Evolutionary conservation across 495 filamentous ascomycete species (phyloP).

Genomic region (Neurospora tetrasperma): DNA sequence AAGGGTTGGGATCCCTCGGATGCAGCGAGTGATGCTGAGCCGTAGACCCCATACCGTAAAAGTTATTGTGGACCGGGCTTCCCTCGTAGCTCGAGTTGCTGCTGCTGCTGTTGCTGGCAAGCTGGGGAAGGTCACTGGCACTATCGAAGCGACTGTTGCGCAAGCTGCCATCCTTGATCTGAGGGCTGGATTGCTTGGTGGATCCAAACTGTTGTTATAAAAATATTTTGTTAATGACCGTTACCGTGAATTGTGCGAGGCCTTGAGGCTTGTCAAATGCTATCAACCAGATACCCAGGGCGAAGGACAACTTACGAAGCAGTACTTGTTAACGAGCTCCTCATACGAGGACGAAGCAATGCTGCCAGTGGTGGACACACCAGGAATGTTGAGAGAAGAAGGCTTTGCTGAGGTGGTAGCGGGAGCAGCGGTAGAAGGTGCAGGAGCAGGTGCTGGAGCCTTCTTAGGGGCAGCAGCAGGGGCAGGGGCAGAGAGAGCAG

Average conservation of each 20-base stretch:
- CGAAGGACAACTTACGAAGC: slow-evolving; percentile 72
- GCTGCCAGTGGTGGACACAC: slow-evolving; percentile 21
- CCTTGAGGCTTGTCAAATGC: slow-evolving; percentile 10
- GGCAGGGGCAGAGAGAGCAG: background rate
- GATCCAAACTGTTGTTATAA: slow-evolving; percentile 29
- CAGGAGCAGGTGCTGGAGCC: background rate
- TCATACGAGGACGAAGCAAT: slow-evolving; percentile 79
- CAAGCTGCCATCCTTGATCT: slow-evolving; percentile 24
- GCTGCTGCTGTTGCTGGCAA: slow-evolving; percentile 17
- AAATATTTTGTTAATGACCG: slow-evolving; percentile 11
- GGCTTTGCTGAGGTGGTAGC: slow-evolving; percentile 5
- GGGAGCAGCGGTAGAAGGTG: background rate
- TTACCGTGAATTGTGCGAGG: background rate
- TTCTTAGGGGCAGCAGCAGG: slow-evolving; percentile 2
- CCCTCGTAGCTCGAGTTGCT: slow-evolving; percentile 27
- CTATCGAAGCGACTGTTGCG: slow-evolving; percentile 24
- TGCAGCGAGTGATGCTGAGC: slow-evolving; percentile 32
- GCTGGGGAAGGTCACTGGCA: slow-evolving; percentile 17
- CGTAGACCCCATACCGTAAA: slow-evolving; percentile 20
- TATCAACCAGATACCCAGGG: background rate
- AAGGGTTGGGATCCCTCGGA: slow-evolving; percentile 23
- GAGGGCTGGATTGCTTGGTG: slow-evolving; percentile 34
- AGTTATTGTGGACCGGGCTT: slow-evolving; percentile 25
- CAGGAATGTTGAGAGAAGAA: slow-evolving; percentile 6
- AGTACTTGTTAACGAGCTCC: slow-evolving; percentile 94